Evolutionary conservation across 1,284 basidiomycete genomes (phyloP), one percentile per base, ranked within the genome.

Genomic region (Fomes fomentarius): DNA sequence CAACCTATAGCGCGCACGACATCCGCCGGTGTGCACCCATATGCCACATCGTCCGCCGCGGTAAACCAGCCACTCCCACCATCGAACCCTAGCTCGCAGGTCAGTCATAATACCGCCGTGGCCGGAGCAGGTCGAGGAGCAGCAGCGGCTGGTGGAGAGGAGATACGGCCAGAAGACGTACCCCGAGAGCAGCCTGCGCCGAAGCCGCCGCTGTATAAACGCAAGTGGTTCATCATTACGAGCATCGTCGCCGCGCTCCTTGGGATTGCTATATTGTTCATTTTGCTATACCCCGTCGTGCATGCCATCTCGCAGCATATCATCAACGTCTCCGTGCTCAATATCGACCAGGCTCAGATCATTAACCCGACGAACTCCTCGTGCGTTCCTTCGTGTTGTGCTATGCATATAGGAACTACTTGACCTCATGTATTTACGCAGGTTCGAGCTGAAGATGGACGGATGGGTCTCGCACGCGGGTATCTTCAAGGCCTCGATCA

Each of bases 201-300:
- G 28, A 61, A 61, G 19, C 49, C 50, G 15, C 60, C 71, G 3
- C 54, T 78, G 15, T 77, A 74, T 60, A 77, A 73, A 56, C 68
- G 70, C 53, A 69, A 68, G 34, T 73, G 69, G 67, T 77, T 85
- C 62, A 80, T 88, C 50, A 66, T 84, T 46, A 74, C 66, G 39
- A 62, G 61, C 48, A 42, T 69, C 47, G 55, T 78, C 24, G 62
- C 52, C 1, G 56, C 75, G 15, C 75, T 79, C 8, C 62, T 88
- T 15, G 79, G 73, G 37, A 85, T 89, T 49, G 82, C 76, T 11
- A 66, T 88, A 17, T 66, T 89, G 8, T 88, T 89, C 70, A 79
- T 88, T 54, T 47, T 87, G 24, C 68, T 87, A 21, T 89, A 80
- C 66, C 85, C 86, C 5, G 82, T 89, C 52, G 73, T 89, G 50